Evolutionary conservation across 306 rosid species (phyloP), one percentile per base, ranked within the genome.

Genomic region (Coriaria nepalensis): DNA sequence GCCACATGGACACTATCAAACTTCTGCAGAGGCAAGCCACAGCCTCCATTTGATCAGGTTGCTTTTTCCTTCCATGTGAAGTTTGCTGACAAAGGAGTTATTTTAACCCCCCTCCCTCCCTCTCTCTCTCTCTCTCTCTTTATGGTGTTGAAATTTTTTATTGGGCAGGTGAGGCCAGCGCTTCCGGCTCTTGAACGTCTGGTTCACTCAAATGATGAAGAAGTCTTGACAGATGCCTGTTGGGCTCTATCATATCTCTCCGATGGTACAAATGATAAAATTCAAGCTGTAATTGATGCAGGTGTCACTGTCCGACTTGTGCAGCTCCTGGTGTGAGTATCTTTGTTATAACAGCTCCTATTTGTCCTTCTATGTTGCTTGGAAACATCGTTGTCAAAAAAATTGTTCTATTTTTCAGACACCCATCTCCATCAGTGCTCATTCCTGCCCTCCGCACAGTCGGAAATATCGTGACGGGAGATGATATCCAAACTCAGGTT

Each of bases 181-280:
- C 84, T 80, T 56, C 84, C 84, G 8, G 81, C 81, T 35, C 76
- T 80, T 47, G 78, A 77, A 74, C 81, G 84, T 35, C 65, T 80
- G 49, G 78, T 80, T 9, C 73, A 62, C 56, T 77, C 84, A 37
- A 77, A 71, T 65, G 90, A 80, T 62, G 90, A 80, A 63, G 90
- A 80, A 59, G 90, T 80, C 13, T 56, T 80, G 39, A 80, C 81
- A 4, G 90, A 80, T 11, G 81, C 84, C 15, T 80, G 90, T 63
- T 80, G 90, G 90, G 90, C 90, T 20, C 81, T 80, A 6, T 80
- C 90, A 4, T 80, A 77, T 71, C 76, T 80, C 50, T 80, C 90
- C 7, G 90, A 77, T 57, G 90, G 90, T 35, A 76, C 90, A 33
- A 80, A 80, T 49, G 90, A 80, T 57, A 77, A 80, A 71, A 77